phyloP scores from a whole-genome alignment of 495 filamentous ascomycete species.

The Aspergillus bertholletiae region DNA sequence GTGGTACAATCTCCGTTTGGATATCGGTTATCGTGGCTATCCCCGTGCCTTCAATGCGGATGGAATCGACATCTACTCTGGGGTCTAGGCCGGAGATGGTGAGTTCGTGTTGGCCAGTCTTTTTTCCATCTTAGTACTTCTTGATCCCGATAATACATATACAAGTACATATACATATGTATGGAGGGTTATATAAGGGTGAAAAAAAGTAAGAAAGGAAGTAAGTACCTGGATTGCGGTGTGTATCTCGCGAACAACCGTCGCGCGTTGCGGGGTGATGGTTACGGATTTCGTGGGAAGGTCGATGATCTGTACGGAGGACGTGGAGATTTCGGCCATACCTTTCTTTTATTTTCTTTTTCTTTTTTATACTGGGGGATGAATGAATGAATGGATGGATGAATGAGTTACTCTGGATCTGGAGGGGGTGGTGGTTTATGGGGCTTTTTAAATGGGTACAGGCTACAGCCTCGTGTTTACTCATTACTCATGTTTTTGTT shows the following conservation, averaged over 20 bases:
- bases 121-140: too few relatives aligned
- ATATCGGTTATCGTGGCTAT: slow-evolving; percentile 60
- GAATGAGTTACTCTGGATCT: neutral
- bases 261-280: slow-evolving; percentile 58
- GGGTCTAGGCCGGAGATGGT: slow-evolving; percentile 62
- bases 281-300: slow-evolving; percentile 58
- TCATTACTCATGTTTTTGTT: too few relatives aligned
- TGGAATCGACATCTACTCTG: slow-evolving; percentile 59
- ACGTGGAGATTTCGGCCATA: slow-evolving; percentile 9
- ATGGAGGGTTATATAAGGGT: too few relatives aligned
- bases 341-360: too few relatives aligned
- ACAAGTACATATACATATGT: too few relatives aligned
- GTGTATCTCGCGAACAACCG: slow-evolving; percentile 61
- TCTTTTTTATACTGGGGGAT: neutral
- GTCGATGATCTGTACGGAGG: slow-evolving; percentile 4
- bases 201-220: too few relatives aligned
- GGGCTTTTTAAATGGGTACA: too few relatives aligned
- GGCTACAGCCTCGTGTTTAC: too few relatives aligned
- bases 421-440: too few relatives aligned
- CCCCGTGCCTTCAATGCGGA: slow-evolving; percentile 67
- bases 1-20: slow-evolving; percentile 59
- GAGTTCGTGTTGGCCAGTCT: slow-evolving; percentile 63
- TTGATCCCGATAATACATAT: too few relatives aligned
- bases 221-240: slow-evolving; percentile 51
- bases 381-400: neutral